Evolutionary conservation across 257 asterid species (phyloP), one percentile per base, ranked within the genome.

Genomic region (Rhazya stricta): DNA sequence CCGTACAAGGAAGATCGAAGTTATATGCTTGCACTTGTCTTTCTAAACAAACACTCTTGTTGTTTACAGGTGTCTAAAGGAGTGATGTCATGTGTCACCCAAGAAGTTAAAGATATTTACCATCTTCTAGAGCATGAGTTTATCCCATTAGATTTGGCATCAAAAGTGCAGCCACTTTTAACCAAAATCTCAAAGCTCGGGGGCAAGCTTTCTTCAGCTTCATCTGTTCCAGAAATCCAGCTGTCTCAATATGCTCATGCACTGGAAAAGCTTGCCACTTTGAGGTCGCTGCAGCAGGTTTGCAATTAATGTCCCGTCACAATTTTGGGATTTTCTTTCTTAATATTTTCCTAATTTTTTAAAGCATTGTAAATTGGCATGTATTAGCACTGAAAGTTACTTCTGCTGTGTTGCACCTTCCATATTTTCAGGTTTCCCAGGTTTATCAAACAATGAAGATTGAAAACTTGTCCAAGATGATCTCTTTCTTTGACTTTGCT

Each of bases 231-330:
- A 60, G 97, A 88, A 78, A 79, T 89, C 69, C 91, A 86, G 78
- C 56, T 91, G 75, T 85, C 91, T 73, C 88, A 80, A 54, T 91
- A 89, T 84, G 81, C 84, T 84, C 90, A 93, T 78, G 82, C 93
- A 8, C 79, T 94, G 77, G 98, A 91, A 83, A 91, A 88, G 80
- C 93, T 90, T 78, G 90, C 91, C 58, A 86, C 97, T 67, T 85
- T 94, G 82, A 87, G 98, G 85, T 83, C 89, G 88, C 89, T 94
- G 81, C 97, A 88, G 76, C 89, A 91, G 95, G 97, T 94, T 60
- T 69, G 77, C 63, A 25, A 53, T 58, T 18, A 50, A 51, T 71
- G 7, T 71, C n/a, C 30, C 42, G 50, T 60, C 4, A 6, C 13
- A 23, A 54, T 5, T 54, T 54, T 54, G n/a, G n/a, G n/a, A n/a